Evolutionary conservation across 306 rosid genomes (phyloP).

Genomic region (Arachis hypogaea): DNA sequence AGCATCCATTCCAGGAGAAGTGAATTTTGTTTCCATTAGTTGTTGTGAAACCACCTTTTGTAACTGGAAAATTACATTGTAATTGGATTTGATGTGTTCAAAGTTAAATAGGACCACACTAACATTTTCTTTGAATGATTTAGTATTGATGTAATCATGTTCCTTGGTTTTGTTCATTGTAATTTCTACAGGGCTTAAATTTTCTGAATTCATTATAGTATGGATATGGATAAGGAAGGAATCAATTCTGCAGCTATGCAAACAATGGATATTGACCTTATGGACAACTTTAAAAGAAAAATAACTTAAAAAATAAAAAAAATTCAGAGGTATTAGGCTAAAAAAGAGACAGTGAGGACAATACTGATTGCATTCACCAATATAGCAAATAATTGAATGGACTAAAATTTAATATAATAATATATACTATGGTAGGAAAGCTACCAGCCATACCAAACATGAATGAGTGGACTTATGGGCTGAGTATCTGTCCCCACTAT

Average conservation of each 20-base stretch:
- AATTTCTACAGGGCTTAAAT: conserved; percentile 1
- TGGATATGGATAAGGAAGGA: too few species aligned
- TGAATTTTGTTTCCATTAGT: conserved; percentile 24
- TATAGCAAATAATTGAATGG: background rate
- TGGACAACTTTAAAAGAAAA: background rate
- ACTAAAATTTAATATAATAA: background rate
- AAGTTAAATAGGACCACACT: background rate
- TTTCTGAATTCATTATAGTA: background rate
- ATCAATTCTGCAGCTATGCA: background rate
- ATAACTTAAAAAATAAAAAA: too few species aligned
- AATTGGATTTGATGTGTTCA: conserved; percentile 11
- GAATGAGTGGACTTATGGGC: background rate
- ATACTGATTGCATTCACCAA: background rate
- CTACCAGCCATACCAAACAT: background rate
- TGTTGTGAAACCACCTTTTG: conserved; percentile 10
- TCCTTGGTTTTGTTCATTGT: conserved; percentile 26
- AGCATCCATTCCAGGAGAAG: conserved; percentile 42
- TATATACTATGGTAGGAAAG: background rate
- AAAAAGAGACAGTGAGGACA: background rate
- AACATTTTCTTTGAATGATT: conserved; percentile 22
- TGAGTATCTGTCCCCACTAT: background rate
- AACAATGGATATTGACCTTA: background rate
- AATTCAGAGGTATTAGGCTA: background rate
- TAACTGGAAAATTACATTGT: conserved; percentile 14
- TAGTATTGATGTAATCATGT: conserved; percentile 7